These are phyloP conservation scores for Vararia minispora DNA, from an alignment of 768 basidiomycete genomes.

Conservation along the genomic window DNA sequence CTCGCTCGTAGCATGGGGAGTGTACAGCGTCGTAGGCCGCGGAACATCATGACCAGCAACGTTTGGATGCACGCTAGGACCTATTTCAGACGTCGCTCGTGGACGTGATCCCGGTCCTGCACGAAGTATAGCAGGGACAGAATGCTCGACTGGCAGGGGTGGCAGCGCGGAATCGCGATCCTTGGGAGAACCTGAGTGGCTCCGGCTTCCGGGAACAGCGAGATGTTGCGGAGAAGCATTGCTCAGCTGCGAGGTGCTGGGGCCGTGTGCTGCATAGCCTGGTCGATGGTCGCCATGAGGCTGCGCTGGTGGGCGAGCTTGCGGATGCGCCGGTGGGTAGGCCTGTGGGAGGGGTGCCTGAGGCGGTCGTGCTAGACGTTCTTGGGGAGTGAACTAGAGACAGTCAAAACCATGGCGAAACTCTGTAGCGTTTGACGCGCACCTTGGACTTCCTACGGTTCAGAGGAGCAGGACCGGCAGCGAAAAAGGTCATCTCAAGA, in stretches of 20 bases:
- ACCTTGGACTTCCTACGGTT: slow-evolving; percentile 23
- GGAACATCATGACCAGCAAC: too few relatives aligned
- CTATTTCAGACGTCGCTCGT: too few relatives aligned
- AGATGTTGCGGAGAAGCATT: background rate
- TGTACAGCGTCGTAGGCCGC: too few relatives aligned
- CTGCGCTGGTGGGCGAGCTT: background rate
- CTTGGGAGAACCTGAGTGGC: slow-evolving; percentile 4
- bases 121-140: too few relatives aligned
- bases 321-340: background rate
- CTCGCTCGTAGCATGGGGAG: too few relatives aligned
- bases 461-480: slow-evolving; percentile 46
- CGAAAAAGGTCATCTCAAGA: slow-evolving; percentile 89
- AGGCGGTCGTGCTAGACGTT: slow-evolving; percentile 8
- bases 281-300: background rate
- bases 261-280: background rate
- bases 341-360: background rate
- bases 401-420: background rate
- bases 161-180: slow-evolving; percentile 2
- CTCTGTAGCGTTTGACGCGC: slow-evolving; percentile 17
- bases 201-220: background rate
- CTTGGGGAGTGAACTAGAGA: slow-evolving; percentile 5
- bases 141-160: slow-evolving; percentile 3
- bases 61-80: too few relatives aligned
- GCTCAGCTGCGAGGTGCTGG: slow-evolving; percentile 3
- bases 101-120: too few relatives aligned